Evolutionary conservation across 345 rosid genomes (phyloP).

Genomic region (Laguncularia racemosa): DNA sequence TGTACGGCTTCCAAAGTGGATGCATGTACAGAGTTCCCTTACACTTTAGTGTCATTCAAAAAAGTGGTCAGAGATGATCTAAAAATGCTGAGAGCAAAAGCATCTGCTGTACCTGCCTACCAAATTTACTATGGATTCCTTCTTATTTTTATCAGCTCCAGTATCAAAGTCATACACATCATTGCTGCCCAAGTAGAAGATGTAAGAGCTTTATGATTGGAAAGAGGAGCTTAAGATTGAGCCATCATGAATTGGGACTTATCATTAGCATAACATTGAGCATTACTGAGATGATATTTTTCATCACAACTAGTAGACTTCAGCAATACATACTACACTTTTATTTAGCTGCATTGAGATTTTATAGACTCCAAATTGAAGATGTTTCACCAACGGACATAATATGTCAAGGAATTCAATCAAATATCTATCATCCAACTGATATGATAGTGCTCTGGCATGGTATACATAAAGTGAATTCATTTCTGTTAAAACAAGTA

Average conservation of each 20-base stretch:
- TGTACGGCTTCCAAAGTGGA: constrained; percentile 45
- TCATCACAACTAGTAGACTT: too few relatives aligned
- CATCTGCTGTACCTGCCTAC: constrained; percentile 53
- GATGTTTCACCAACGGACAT: too few relatives aligned
- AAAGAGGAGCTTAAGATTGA: constrained; percentile 5
- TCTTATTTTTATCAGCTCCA: constrained; percentile 89
- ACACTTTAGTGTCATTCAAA: constrained; percentile 4
- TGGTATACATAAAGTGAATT: too few relatives aligned
- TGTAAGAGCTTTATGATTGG: constrained; percentile 10
- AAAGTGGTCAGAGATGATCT: background rate
- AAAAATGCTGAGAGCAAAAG: background rate
- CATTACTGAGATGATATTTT: too few relatives aligned
- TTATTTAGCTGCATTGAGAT: too few relatives aligned
- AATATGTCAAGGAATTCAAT: too few relatives aligned
- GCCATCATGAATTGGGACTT: background rate
- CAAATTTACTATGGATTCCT: constrained; percentile 81
- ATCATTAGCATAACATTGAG: background rate
- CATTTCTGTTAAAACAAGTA: too few relatives aligned
- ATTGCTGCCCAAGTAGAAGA: constrained; percentile 54
- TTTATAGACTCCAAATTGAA: too few relatives aligned
- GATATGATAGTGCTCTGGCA: too few relatives aligned
- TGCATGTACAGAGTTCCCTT: constrained; percentile 6
- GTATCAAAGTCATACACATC: constrained; percentile 94
- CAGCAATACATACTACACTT: too few relatives aligned
- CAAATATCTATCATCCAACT: too few relatives aligned